Percentiles rank a stretch among this genome's conserved stretches.
Conservation (phyloP, 352 stramenopile genomes). For the Peronosclerospora sorghi region DNA sequence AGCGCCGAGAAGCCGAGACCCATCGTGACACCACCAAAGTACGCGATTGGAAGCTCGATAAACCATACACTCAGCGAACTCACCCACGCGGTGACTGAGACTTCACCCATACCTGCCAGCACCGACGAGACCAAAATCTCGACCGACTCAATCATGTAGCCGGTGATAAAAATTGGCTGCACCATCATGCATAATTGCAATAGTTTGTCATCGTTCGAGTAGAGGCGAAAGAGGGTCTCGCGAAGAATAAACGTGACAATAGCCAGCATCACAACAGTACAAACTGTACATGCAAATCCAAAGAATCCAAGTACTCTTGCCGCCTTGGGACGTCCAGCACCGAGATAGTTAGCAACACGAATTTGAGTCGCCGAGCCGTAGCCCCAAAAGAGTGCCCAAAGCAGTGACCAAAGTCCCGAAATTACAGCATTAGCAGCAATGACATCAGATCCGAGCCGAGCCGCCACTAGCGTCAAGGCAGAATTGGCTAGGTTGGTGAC, state of each 20-base stretch:
- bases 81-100: slow-evolving; percentile 37
- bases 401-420: slow-evolving; percentile 46
- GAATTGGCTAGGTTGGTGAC: slow-evolving; percentile 69
- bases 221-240: slow-evolving; percentile 44
- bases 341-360: slow-evolving; percentile 65
- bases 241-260: slow-evolving; percentile 32
- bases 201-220: slow-evolving; percentile 40
- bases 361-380: slow-evolving; percentile 72
- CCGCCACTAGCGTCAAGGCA: slow-evolving; percentile 53
- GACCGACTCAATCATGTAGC: slow-evolving; percentile 47
- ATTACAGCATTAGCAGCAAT: slow-evolving; percentile 72
- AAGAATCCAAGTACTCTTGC: slow-evolving; percentile 43
- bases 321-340: slow-evolving; percentile 49
- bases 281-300: slow-evolving; percentile 47
- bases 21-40: slow-evolving; percentile 36
- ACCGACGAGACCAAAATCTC: slow-evolving; percentile 40
- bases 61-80: slow-evolving; percentile 46
- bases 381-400: slow-evolving; percentile 74
- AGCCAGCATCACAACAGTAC: slow-evolving; percentile 36
- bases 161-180: slow-evolving; percentile 43
- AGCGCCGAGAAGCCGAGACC: slow-evolving; percentile 35
- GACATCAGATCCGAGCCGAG: slow-evolving; percentile 57
- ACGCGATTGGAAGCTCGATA: slow-evolving; percentile 44
- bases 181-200: slow-evolving; percentile 43
- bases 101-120: slow-evolving; percentile 44